These are phyloP conservation scores for Glycyrrhiza uralensis DNA, from an alignment of 306 rosid genomes.

Conservation along the genomic window DNA sequence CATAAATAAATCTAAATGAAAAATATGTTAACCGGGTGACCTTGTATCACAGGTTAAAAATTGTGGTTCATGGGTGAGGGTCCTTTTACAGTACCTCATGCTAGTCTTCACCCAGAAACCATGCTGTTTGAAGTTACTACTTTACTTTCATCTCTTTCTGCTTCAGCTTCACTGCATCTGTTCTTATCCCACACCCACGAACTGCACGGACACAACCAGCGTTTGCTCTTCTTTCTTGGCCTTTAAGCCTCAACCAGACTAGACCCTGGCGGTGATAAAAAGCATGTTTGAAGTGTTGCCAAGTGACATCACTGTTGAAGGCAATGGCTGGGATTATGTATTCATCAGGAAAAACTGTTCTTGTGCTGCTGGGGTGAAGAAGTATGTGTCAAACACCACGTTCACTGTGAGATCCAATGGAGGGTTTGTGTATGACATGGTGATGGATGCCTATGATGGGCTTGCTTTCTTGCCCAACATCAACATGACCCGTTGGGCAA, in stretches of 20 bases:
- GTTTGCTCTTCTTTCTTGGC: constrained; percentile 84
- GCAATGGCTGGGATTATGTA: constrained; percentile 50
- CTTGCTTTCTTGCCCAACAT: constrained; percentile 58
- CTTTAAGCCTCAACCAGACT: constrained; percentile 57
- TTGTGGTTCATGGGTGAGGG: too few species aligned
- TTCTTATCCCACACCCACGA: constrained; percentile 50
- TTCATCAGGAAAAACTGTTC: constrained; percentile 84
- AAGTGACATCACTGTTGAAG: constrained; percentile 69
- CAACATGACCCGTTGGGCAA: constrained; percentile 53
- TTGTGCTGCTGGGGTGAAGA: constrained; percentile 46
- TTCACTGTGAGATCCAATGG: constrained; percentile 64
- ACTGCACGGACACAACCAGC: constrained; percentile 67
- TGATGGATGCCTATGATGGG: constrained; percentile 69
- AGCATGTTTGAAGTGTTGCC: constrained; percentile 91
- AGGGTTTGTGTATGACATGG: constrained; percentile 61
- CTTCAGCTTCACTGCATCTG: constrained; percentile 27
- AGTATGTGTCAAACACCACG: constrained; percentile 67
- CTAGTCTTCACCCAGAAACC: too few species aligned
- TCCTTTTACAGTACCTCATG: too few species aligned
- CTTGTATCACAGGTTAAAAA: too few species aligned
- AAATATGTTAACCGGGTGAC: too few species aligned
- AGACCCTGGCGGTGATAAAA: constrained; percentile 53
- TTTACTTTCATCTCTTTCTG: constrained; percentile 26
- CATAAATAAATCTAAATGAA: too few species aligned
- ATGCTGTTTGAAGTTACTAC: constrained; percentile 18